These are phyloP conservation scores for Kalaharituber pfeilii DNA, from an alignment of 2,329 filamentous ascomycete species.

Conservation along the genomic window DNA sequence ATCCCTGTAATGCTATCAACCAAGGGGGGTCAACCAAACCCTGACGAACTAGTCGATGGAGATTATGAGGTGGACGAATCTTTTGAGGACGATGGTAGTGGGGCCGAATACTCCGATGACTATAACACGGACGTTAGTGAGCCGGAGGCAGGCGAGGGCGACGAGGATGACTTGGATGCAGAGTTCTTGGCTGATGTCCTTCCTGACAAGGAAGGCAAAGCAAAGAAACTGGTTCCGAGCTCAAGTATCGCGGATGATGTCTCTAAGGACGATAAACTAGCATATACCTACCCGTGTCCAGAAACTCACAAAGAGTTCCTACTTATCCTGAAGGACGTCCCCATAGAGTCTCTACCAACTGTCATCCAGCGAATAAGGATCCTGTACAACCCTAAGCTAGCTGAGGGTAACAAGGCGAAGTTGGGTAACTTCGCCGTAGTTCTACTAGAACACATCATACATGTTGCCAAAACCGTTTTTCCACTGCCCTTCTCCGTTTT, in stretches of 20 bases:
- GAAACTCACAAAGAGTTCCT: constrained; percentile 58
- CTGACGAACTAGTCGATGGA: constrained; percentile 40
- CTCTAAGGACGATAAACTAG: constrained; percentile 38
- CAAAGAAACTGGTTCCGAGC: constrained; percentile 38
- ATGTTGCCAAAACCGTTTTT: constrained; percentile 35
- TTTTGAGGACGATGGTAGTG: constrained; percentile 25
- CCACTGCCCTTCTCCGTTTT: constrained; percentile 45
- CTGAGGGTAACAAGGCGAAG: constrained; percentile 68
- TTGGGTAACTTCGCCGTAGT: constrained; percentile 38
- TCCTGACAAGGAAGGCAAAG: constrained; percentile 32
- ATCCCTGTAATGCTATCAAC: constrained; percentile 36
- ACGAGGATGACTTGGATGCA: constrained; percentile 33
- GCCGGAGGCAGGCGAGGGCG: constrained; percentile 19
- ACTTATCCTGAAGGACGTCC: constrained; percentile 42
- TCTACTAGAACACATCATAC: constrained; percentile 39
- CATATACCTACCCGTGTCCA: constrained; percentile 77
- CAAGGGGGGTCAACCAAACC: constrained; percentile 26
- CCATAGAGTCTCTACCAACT: constrained; percentile 49
- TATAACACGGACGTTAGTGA: constrained; percentile 9
- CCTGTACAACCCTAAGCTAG: constrained; percentile 77
- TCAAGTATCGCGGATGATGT: constrained; percentile 28
- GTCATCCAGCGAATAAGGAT: constrained; percentile 81
- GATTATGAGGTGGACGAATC: constrained; percentile 31
- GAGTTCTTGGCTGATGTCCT: constrained; percentile 57
- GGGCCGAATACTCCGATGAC: constrained; percentile 13